These are phyloP conservation scores for Auriscalpium microsporum DNA, from an alignment of 768 basidiomycete species.

Conservation along the genomic window DNA sequence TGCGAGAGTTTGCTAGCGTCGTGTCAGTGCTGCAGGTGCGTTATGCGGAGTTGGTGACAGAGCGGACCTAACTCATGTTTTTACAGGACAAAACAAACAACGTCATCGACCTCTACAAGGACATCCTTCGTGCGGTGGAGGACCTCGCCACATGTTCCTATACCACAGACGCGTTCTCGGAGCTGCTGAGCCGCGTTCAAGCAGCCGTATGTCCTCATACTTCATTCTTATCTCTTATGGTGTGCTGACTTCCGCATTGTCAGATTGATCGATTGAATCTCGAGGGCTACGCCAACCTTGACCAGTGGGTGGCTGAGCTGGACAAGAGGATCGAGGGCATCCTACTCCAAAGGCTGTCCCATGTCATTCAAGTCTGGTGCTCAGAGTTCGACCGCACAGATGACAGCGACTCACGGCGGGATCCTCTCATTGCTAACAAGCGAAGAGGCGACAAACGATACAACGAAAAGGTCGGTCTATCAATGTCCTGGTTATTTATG, in stretches of 20 bases:
- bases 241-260: background rate
- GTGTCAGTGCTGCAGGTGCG: slow-evolving; percentile 82
- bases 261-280: slow-evolving; percentile 92
- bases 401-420: slow-evolving; percentile 55
- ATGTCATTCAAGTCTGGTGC: slow-evolving; percentile 84
- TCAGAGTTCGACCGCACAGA: slow-evolving; percentile 74
- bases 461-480: slow-evolving; percentile 61
- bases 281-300: slow-evolving; percentile 81
- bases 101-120: slow-evolving; percentile 85
- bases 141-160: slow-evolving; percentile 85
- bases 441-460: slow-evolving; percentile 59
- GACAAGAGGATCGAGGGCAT: slow-evolving; percentile 77
- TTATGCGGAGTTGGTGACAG: background rate
- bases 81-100: slow-evolving; percentile 86
- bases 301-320: slow-evolving; percentile 46
- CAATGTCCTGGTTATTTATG: background rate
- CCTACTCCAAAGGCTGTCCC: slow-evolving; percentile 61
- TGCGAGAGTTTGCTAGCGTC: slow-evolving; percentile 89
- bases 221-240: background rate
- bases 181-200: slow-evolving; percentile 72
- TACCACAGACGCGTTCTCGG: slow-evolving; percentile 72
- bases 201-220: slow-evolving; percentile 50
- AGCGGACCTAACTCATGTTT: background rate
- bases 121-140: slow-evolving; percentile 77
- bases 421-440: slow-evolving; percentile 46